Conservation (phyloP, 805 yeast species). For the Sungouiella blattae region DNA sequence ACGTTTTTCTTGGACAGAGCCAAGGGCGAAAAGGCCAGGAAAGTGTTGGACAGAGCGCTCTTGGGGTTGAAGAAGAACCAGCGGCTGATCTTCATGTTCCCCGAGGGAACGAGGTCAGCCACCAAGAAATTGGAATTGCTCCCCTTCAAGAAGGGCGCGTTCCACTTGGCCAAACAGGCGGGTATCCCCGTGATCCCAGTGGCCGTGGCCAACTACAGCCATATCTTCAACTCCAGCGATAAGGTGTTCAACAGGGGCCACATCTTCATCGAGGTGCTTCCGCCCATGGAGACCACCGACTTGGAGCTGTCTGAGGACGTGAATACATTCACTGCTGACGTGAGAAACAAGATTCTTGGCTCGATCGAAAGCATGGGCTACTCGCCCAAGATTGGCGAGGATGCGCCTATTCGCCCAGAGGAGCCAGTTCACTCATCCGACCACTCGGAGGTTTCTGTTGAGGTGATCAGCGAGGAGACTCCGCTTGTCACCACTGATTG, state of each 20-base stretch:
- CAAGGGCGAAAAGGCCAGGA: slow-evolving; percentile 69
- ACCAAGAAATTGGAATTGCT: slow-evolving; percentile 62
- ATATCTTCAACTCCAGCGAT: slow-evolving; percentile 57
- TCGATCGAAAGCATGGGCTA: slow-evolving; percentile 42
- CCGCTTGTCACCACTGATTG: too few species aligned
- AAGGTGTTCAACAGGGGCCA: slow-evolving; percentile 74
- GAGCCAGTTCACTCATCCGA: slow-evolving; percentile 3
- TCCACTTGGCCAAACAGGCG: slow-evolving; percentile 94
- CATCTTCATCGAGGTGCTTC: slow-evolving; percentile 72
- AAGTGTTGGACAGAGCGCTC: slow-evolving; percentile 70
- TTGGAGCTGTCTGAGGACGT: slow-evolving; percentile 67
- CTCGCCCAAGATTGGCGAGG: slow-evolving; percentile 12
- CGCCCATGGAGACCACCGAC: slow-evolving; percentile 72
- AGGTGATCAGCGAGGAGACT: slow-evolving; percentile 14
- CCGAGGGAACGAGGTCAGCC: slow-evolving; percentile 96
- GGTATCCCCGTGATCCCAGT: slow-evolving; percentile 85
- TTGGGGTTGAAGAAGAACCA: slow-evolving; percentile 54
- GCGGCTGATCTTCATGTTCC: slow-evolving; percentile 84
- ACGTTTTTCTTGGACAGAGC: slow-evolving; percentile 87
- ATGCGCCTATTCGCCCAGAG: not conserved
- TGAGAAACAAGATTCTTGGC: slow-evolving; percentile 55
- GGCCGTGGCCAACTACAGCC: slow-evolving; percentile 82
- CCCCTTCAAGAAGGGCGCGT: slow-evolving; percentile 96
- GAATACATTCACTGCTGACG: slow-evolving; percentile 50
- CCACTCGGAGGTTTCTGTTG: slow-evolving; percentile 13